phyloP scores from a whole-genome alignment of 2,329 filamentous ascomycete genomes.

The Ceratocystis cacaofunesta region DNA sequence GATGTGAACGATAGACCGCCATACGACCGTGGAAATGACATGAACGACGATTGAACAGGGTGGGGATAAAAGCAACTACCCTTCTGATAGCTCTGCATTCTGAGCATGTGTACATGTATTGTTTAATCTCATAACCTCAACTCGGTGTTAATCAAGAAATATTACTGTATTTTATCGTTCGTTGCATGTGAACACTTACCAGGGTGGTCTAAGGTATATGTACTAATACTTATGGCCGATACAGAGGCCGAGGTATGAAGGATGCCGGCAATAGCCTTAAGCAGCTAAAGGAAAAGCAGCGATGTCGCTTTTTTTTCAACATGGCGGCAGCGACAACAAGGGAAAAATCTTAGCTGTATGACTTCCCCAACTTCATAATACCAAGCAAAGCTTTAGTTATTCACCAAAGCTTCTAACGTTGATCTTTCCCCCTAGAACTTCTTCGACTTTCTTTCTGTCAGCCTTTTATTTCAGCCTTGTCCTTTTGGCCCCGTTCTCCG shows the following conservation, averaged over 20 bases:
- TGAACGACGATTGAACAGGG: neutral
- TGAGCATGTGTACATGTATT: neutral
- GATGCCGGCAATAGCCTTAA: constrained; percentile 12
- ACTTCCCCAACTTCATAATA: neutral
- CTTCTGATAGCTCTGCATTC: neutral
- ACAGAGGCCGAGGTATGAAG: constrained; percentile 10
- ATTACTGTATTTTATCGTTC: neutral
- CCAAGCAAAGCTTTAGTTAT: neutral
- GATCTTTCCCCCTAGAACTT: neutral
- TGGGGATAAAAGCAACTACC: neutral
- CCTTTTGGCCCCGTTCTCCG: neutral
- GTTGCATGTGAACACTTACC: neutral
- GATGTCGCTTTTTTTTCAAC: constrained; percentile 15
- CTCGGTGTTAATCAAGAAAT: neutral
- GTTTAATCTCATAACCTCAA: neutral
- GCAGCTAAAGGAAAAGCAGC: constrained; percentile 6
- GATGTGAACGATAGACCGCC: neutral
- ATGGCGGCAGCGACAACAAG: constrained; percentile 13
- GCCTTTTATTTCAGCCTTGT: neutral
- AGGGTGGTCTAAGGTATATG: neutral
- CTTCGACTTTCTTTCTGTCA: neutral
- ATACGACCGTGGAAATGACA: neutral
- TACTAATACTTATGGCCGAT: constrained; percentile 8
- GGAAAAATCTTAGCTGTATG: neutral
- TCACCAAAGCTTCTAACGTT: neutral